A percentile compares a stretch with the other conserved stretches of the same genome.
Conservation (phyloP, 148 eudicot genomes). For the Nepenthes gracilis region DNA sequence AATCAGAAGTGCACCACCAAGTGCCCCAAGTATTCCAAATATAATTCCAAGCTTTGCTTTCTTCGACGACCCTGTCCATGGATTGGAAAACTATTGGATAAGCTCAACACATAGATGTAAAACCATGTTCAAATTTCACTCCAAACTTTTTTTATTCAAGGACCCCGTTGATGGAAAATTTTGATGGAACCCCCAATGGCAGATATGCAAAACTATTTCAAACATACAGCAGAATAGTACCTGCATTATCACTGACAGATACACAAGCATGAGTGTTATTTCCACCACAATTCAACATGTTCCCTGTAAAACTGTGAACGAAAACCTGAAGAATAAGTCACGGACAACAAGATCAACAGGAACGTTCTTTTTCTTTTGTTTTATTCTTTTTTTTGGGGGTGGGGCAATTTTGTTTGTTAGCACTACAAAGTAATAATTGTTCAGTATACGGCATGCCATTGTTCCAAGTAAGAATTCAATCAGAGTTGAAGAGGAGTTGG, state of each 20-base stretch:
- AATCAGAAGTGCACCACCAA: conserved; percentile 41
- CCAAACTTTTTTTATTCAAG: too few relatives aligned
- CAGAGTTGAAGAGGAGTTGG: too few relatives aligned
- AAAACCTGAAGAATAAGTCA: conserved; percentile 4
- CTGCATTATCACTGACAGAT: conserved; percentile 33
- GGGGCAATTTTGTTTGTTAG: neutral
- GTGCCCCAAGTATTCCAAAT: conserved; percentile 52
- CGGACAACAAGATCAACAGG: too few relatives aligned
- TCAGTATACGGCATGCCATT: neutral
- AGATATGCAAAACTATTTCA: neutral
- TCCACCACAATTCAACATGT: conserved; percentile 61
- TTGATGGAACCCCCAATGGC: too few relatives aligned
- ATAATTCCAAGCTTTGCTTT: conserved; percentile 49
- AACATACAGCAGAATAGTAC: conserved; percentile 2
- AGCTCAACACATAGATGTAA: neutral
- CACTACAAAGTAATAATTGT: neutral
- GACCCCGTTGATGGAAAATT: too few relatives aligned
- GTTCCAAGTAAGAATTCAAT: too few relatives aligned
- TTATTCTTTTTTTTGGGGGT: too few relatives aligned
- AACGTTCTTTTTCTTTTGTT: too few relatives aligned
- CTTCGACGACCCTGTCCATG: conserved; percentile 45
- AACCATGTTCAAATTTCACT: neutral
- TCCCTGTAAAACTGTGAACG: conserved; percentile 71
- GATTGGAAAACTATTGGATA: conserved; percentile 6
- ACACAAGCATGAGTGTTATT: conserved; percentile 37